Base-by-base conservation (phyloP, 2,329 filamentous ascomycete genomes). In the Domatiomyces globalis region DNA sequence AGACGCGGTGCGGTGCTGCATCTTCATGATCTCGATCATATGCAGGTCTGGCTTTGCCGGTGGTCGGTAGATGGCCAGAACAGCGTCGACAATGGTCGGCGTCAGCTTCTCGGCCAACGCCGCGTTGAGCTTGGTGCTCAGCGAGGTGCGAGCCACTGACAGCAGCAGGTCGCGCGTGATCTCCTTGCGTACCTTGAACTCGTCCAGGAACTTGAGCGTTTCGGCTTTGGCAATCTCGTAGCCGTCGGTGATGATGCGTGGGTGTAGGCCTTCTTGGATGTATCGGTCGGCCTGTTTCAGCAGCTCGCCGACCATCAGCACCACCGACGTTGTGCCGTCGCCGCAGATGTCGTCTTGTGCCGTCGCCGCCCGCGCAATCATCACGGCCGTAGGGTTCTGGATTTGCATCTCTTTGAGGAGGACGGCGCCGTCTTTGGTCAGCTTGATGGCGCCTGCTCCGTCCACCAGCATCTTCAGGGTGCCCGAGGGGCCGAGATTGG, bases 1-100 rank as follows among this genome's bases (percentile, higher is more conserved):
- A 29, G 92, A 87, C 53, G 90, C 89, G 49, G 87, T 88, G 61
- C 90, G 85, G 74, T 98, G 92, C 73, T 98, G 92, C 90, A 98
- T 96, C 69, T 94, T 96, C 92, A 98, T 98, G 63, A 98, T 96
- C 72, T 98, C 92, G 60, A 98, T 79, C 92, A 98, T 98, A 75
- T 96, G 90, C 64, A 98, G 71, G 71, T 98, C 92, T 51, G 94
- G 94, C 74, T 96, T 96, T 56, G 80, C 81, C 22, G 87, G 87
- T 17, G 86, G 75, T 67, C 88, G 79, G 74, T 95, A 89, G 67
- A 98, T 98, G 58, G 92, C 80, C 52, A 98, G 81, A 46, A 98
- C 92, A 54, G 92, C 86, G 67, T 98, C 92, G 64, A 96, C 92
- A 63, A 98, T 95, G 63, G 87, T 85, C 52, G 92, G 88, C 0